Base-by-base conservation (phyloP, 2,329 filamentous ascomycete genomes). In the Verticillium nonalfalfae region DNA sequence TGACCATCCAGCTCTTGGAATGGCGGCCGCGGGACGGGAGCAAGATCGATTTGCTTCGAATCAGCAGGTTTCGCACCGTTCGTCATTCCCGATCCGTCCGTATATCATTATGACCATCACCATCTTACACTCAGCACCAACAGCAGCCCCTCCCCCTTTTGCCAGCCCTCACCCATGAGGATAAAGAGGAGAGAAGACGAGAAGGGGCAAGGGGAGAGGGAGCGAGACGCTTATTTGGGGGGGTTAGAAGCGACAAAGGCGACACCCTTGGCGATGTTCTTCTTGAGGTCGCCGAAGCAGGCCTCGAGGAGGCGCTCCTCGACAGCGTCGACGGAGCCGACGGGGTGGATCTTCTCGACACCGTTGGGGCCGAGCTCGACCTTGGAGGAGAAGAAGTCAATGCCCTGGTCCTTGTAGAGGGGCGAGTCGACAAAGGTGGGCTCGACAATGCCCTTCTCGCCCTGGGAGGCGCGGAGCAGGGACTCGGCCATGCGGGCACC, bases 391-490 rank as follows among this genome's bases (percentile, higher is more conserved):
- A 99, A 99, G 90, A 96, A 99, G 64, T 96, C 90, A 73, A 96
- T 86, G 74, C 94, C 95, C 84, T 96, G 90, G 83, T 97, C 93
- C 90, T 97, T 97, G 91, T 92, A 98, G 69, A 98, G 88, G 66
- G 94, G 93, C 76, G 90, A 94, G 81, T 99, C 93, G 74, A 99
- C 93, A 73, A 97, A 99, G 66, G 94, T 93, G 70, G 93, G 93
- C 89, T 99, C 95, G 68, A 96, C 77, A 71, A 99, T 90, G 75
- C 92, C 92, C 87, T 93, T 95, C 86, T 96, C 88, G 76, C 95
- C 95, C 79, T 96, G 88, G 63, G 90, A 82, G 72, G 95, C 95
- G 79, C 92, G 93, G 80, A 99, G 90, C 72, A 99, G 83, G 70
- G 90, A 92, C 84, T 98, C 93, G 71, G 95, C 92, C 79, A 88